Percentiles rank a stretch among this genome's conserved stretches.
Conservation (phyloP, 257 asterid species). For the Avicennia marina region DNA sequence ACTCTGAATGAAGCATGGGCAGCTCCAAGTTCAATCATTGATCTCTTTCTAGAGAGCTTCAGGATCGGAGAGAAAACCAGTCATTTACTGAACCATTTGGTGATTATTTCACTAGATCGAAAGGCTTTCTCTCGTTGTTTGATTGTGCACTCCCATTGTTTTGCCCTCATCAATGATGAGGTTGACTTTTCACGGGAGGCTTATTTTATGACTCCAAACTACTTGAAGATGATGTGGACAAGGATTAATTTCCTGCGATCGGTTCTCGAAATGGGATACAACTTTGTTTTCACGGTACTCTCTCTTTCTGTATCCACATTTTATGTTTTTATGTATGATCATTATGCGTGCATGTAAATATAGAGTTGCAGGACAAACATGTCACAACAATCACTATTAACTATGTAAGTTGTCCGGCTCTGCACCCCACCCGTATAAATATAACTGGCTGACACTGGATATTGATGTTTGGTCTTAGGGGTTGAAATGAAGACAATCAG, state of each 20-base stretch:
- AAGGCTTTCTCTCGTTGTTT: slow-evolving; percentile 7
- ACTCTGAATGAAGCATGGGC: slow-evolving; percentile 22
- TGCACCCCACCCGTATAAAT: too few relatives aligned
- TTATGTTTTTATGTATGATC: neutral
- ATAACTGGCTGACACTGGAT: too few relatives aligned
- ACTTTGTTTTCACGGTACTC: slow-evolving; percentile 29
- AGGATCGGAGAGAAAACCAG: slow-evolving; percentile 22
- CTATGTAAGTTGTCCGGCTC: too few relatives aligned
- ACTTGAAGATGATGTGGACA: slow-evolving; percentile 55
- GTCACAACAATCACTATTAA: too few relatives aligned
- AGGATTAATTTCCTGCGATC: slow-evolving; percentile 44
- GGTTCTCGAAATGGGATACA: slow-evolving; percentile 48
- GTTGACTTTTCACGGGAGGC: slow-evolving; percentile 17
- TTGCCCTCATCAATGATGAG: slow-evolving; percentile 7
- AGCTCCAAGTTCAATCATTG: slow-evolving; percentile 9
- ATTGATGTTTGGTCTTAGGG: too few relatives aligned
- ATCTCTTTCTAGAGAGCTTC: slow-evolving; percentile 27
- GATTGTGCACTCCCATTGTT: slow-evolving; percentile 8
- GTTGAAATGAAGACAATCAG: too few relatives aligned
- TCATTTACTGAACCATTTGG: slow-evolving; percentile 10
- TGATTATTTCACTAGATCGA: slow-evolving; percentile 10
- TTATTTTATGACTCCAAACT: slow-evolving; percentile 31
- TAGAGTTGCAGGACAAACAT: too few relatives aligned
- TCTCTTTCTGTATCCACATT: neutral
- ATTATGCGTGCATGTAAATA: too few relatives aligned